Evolutionary conservation across 73 alveolate genomes (phyloP).

Genomic region (Urostyla sp.): DNA sequence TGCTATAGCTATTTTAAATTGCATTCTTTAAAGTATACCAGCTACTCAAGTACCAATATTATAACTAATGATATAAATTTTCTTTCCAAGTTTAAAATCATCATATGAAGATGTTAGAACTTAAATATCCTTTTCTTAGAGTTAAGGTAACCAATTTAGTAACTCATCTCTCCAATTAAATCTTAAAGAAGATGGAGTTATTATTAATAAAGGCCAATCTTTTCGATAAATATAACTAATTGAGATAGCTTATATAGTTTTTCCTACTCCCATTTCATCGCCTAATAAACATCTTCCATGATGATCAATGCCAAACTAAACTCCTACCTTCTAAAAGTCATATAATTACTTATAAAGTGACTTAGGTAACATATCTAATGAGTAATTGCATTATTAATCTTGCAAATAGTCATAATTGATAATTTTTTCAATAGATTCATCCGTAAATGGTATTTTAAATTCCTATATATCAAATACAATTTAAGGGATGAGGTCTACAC

Average conservation of each 20-base stretch:
- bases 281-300: slow-evolving; percentile 89
- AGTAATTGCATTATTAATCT: slow-evolving; percentile 29
- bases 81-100: slow-evolving; percentile 63
- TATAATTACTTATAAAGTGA: slow-evolving; percentile 49
- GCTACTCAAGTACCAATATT: slow-evolving; percentile 67
- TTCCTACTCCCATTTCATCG: slow-evolving; percentile 97
- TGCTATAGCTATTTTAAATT: slow-evolving; percentile 75
- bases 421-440: slow-evolving; percentile 46
- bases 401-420: slow-evolving; percentile 38
- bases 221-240: slow-evolving; percentile 78
- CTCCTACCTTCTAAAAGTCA: slow-evolving; percentile 87
- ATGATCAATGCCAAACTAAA: slow-evolving; percentile 81
- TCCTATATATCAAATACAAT: slow-evolving; percentile 61
- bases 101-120: slow-evolving; percentile 64
- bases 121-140: slow-evolving; percentile 58
- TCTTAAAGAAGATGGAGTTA: slow-evolving; percentile 88
- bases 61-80: slow-evolving; percentile 82
- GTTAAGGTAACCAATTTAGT: slow-evolving; percentile 68
- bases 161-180: slow-evolving; percentile 88
- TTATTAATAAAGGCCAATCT: slow-evolving; percentile 92
- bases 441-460: slow-evolving; percentile 54
- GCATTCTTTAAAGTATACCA: slow-evolving; percentile 1
- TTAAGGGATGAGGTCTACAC: slow-evolving; percentile 58
- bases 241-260: slow-evolving; percentile 91
- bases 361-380: slow-evolving; percentile 1